phyloP scores from a whole-genome alignment of 2,329 filamentous ascomycete species.

The Microsporum ferrugineum region DNA sequence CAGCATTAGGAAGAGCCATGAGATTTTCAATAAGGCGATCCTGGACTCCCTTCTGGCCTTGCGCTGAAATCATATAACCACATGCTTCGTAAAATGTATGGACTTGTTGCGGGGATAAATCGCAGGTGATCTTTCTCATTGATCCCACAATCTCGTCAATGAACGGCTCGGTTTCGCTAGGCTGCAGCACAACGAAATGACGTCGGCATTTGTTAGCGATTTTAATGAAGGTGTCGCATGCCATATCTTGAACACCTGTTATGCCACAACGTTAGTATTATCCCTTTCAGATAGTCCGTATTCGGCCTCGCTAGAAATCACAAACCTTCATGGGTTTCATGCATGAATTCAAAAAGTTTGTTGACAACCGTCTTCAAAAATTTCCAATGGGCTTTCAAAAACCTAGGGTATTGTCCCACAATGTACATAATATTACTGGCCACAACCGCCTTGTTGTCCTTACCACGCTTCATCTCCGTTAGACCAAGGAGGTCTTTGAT shows the following conservation, averaged over 20 bases:
- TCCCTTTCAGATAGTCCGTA: not conserved
- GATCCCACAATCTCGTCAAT: conserved; percentile 97
- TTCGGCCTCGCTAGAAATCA: not conserved
- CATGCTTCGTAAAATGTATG: conserved; percentile 99
- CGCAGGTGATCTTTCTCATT: conserved; percentile 89
- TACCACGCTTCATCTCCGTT: conserved; percentile 98
- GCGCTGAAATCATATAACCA: conserved; percentile 96
- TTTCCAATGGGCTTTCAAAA: conserved; percentile 98
- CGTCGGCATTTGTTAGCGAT: conserved; percentile 96
- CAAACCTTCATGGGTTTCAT: conserved; percentile 88
- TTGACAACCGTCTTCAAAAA: conserved; percentile 99
- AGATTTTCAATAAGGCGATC: conserved; percentile 82
- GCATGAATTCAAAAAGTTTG: conserved; percentile 99
- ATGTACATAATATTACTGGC: conserved; percentile 99
- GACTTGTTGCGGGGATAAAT: conserved; percentile 90
- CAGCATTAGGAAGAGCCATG: conserved; percentile 85
- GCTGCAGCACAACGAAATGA: conserved; percentile 92
- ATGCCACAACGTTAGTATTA: conserved; percentile 20
- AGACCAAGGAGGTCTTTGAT: conserved; percentile 95
- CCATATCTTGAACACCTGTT: conserved; percentile 93
- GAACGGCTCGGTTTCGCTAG: conserved; percentile 87
- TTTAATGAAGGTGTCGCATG: conserved; percentile 99
- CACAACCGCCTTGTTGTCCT: conserved; percentile 98
- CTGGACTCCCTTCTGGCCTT: conserved; percentile 88
- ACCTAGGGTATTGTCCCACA: conserved; percentile 94